Base-by-base conservation (phyloP, 108 stramenopile genomes). In the Skeletonema tropicum region DNA sequence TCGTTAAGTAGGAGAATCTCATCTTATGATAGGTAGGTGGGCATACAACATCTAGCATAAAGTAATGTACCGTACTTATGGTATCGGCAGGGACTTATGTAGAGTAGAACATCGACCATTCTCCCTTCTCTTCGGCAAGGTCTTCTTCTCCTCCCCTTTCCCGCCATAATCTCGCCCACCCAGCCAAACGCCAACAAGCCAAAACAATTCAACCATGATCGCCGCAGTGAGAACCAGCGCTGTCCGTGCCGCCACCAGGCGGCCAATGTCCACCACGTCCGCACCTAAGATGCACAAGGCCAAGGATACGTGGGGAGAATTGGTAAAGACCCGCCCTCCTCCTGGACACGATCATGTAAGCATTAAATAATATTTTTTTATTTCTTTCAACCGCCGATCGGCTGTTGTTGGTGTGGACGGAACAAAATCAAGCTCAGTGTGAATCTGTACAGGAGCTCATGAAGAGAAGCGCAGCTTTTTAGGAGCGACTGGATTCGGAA, bases 221-320 rank as follows among this genome's bases (percentile, higher is more conserved):
- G 74, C 66, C 23, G 71, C 38, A 11, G 1, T 55, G 7, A 21
- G 52, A 55, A 55, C 52, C 25, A 55, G 52, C 68, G 75, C 63
- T 66, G 70, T 76, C 68, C 80, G 76, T 67, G 61, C 46, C 23
- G 67, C 76, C 48, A 61, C 66, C 67, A 81, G 64, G 71, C 82
- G 83, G 52, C 52, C 66, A 58, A 83, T 86, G 82, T 86, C 91
- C 38, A 82, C 75, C 3, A 76, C 75, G 26, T 84, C 75, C 60
- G 60, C 69, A 6, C 91, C 93, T 49, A 94, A 90, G 74, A 71
- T 91, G 86, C 93, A 94, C 83, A 89, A 88, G 74, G 90, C 90
- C 17, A 87, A 86, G 79, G 87, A 88, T 75, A 70, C 82, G 31
- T 92, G 89, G 89, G 49, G 71, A 3, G 79, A 83, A 49, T 64